These are phyloP conservation scores for Cladosporium velox DNA, from an alignment of 2,329 filamentous ascomycete genomes.

Conservation along the genomic window DNA sequence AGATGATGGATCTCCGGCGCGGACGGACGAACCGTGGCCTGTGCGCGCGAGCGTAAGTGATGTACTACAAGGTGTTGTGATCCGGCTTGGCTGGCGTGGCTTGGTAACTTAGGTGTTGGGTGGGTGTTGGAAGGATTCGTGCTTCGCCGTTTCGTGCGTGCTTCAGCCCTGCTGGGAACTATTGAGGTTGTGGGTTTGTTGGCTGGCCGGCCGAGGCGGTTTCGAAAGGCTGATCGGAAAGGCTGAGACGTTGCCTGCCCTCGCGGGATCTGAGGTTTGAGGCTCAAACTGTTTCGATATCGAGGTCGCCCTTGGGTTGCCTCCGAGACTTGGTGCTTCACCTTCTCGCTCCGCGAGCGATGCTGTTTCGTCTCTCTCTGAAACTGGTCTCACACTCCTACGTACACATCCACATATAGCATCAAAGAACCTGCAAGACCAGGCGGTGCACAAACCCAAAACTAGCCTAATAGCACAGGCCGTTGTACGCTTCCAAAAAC, in stretches of 20 bases:
- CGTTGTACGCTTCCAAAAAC: no score
- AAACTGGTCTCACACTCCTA: no score
- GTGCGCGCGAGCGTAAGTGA: conserved; percentile 6
- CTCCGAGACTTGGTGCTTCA: no score
- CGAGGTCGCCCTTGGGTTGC: no score
- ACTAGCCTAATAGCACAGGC: no score
- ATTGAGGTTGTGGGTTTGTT: not conserved
- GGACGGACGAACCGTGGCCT: not conserved
- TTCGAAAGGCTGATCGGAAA: not conserved
- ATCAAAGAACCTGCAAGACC: no score
- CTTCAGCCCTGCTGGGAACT: conserved; percentile 3
- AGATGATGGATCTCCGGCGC: not conserved
- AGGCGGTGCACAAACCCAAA: no score
- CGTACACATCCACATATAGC: no score
- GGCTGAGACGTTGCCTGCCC: not conserved
- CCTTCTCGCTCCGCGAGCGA: no score
- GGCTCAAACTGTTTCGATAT: not conserved
- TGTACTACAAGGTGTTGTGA: not conserved
- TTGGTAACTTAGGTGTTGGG: not conserved
- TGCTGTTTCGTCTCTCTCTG: no score
- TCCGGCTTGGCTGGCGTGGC: conserved; percentile 1
- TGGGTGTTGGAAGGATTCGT: not conserved
- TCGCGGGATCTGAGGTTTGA: not conserved
- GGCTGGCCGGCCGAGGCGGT: not conserved
- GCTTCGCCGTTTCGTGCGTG: not conserved